Evolutionary conservation across 345 rosid genomes (phyloP).

Genomic region (Reutealis trisperma): DNA sequence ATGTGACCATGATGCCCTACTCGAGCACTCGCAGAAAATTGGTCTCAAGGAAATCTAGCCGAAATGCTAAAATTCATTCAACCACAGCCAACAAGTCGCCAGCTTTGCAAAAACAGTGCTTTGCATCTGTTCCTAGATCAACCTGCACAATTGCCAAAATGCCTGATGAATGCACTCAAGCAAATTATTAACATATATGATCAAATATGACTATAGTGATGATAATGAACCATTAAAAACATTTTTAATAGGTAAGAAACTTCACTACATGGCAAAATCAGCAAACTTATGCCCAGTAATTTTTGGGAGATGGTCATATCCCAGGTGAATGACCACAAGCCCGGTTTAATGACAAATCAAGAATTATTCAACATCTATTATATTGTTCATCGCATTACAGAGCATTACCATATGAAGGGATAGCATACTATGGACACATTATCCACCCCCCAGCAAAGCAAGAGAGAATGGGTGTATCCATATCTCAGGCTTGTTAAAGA

Average conservation of each 20-base stretch:
- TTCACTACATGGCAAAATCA: not conserved
- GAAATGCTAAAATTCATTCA: conserved; percentile 40
- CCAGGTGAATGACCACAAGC: not conserved
- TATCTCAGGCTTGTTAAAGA: too few relatives aligned
- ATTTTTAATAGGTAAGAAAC: not conserved
- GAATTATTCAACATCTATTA: too few relatives aligned
- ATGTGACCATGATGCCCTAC: not conserved
- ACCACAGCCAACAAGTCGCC: conserved; percentile 85
- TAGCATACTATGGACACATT: not conserved
- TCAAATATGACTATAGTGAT: not conserved
- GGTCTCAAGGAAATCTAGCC: not conserved
- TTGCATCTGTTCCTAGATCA: conserved; percentile 69
- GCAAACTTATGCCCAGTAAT: not conserved
- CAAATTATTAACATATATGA: too few relatives aligned
- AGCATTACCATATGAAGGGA: not conserved
- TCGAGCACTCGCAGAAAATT: not conserved
- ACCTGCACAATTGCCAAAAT: conserved; percentile 41
- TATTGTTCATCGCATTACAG: not conserved
- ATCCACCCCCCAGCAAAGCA: not conserved
- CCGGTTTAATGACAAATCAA: not conserved
- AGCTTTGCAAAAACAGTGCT: conserved; percentile 78
- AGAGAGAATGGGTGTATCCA: too few relatives aligned
- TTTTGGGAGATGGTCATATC: not conserved
- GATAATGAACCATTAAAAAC: not conserved
- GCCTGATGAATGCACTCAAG: not conserved